A percentile compares a stretch with the other conserved stretches of the same genome.
These are phyloP conservation scores for Globisporangium orthogonon DNA, from an alignment of 352 stramenopile species.

Conservation along the genomic window DNA sequence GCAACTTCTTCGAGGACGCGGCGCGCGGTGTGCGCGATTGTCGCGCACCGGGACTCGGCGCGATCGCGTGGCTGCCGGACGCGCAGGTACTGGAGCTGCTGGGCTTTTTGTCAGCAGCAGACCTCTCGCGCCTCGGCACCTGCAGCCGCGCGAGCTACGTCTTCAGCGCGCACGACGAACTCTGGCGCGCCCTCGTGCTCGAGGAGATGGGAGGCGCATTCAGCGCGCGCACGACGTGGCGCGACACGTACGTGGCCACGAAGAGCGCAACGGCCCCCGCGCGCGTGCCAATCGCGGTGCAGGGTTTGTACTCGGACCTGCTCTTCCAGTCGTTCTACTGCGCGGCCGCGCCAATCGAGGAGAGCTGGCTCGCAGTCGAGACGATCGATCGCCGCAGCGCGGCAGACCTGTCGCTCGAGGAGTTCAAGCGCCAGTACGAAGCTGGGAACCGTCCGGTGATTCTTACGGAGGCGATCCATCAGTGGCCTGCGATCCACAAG, in stretches of 20 bases:
- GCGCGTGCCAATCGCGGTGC: conserved; percentile 31
- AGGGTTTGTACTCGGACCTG: conserved; percentile 82
- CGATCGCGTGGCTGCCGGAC: conserved; percentile 49
- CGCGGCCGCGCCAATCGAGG: conserved; percentile 44
- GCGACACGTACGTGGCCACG: conserved; percentile 60
- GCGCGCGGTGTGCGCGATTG: conserved; percentile 57
- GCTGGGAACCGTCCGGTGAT: conserved; percentile 70
- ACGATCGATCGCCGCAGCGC: conserved; percentile 65
- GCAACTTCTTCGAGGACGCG: conserved; percentile 72
- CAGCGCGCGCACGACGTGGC: conserved; percentile 46
- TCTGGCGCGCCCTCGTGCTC: conserved; percentile 77
- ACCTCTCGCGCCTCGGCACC: conserved; percentile 34
- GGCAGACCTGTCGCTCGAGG: conserved; percentile 32
- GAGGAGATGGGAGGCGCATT: conserved; percentile 71
- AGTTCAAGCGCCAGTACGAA: conserved; percentile 75
- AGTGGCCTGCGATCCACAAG: conserved; percentile 58
- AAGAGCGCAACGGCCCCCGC: conserved; percentile 17
- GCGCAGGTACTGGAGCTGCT: conserved; percentile 59
- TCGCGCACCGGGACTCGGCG: conserved; percentile 47
- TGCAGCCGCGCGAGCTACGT: conserved; percentile 68
- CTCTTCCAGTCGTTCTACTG: conserved; percentile 87
- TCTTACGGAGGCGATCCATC: conserved; percentile 58
- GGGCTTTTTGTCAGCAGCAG: conserved; percentile 38
- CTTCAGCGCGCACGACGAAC: conserved; percentile 69
- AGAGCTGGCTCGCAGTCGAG: conserved; percentile 62